A percentile compares a stretch with the other conserved stretches of the same genome.
These are phyloP conservation scores for Fonsecaea pedrosoi DNA, from an alignment of 2,329 filamentous ascomycete genomes.

Conservation along the genomic window DNA sequence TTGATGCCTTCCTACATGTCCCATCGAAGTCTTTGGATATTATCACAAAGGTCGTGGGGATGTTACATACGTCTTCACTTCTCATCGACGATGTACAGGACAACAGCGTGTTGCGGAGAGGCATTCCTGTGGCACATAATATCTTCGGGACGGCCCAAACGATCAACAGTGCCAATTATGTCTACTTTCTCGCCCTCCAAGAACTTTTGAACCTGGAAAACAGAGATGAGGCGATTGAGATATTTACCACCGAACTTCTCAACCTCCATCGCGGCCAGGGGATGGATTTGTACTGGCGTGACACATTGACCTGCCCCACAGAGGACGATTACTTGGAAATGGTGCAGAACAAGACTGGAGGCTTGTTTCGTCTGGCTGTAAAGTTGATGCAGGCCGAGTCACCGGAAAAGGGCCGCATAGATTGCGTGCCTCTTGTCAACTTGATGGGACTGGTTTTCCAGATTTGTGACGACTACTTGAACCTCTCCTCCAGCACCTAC, in stretches of 20 bases:
- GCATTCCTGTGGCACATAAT: constrained; percentile 56
- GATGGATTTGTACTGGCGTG: constrained; percentile 58
- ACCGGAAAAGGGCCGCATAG: constrained; percentile 39
- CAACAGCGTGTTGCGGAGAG: constrained; percentile 55
- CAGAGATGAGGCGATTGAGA: constrained; percentile 49
- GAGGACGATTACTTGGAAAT: constrained; percentile 58
- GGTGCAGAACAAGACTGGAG: constrained; percentile 59
- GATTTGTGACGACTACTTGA: constrained; percentile 78
- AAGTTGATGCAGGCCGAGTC: constrained; percentile 55
- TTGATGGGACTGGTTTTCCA: constrained; percentile 55
- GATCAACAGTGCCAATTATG: constrained; percentile 60
- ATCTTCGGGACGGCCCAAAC: constrained; percentile 60
- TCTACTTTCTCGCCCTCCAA: constrained; percentile 55
- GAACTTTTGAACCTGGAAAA: constrained; percentile 51
- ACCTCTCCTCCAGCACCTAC: constrained; percentile 76
- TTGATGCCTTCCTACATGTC: constrained; percentile 54
- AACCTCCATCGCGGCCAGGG: constrained; percentile 57
- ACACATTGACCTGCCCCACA: constrained; percentile 54
- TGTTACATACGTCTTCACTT: constrained; percentile 56
- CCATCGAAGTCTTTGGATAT: constrained; percentile 49
- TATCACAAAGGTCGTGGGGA: constrained; percentile 53
- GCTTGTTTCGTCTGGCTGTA: constrained; percentile 54
- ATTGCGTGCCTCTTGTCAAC: constrained; percentile 71
- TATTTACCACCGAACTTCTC: constrained; percentile 54
- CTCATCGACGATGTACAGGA: constrained; percentile 61